phyloP scores from a whole-genome alignment of 192 early-diverging fungal species.

The Jimgerdemannia flammicorona region DNA sequence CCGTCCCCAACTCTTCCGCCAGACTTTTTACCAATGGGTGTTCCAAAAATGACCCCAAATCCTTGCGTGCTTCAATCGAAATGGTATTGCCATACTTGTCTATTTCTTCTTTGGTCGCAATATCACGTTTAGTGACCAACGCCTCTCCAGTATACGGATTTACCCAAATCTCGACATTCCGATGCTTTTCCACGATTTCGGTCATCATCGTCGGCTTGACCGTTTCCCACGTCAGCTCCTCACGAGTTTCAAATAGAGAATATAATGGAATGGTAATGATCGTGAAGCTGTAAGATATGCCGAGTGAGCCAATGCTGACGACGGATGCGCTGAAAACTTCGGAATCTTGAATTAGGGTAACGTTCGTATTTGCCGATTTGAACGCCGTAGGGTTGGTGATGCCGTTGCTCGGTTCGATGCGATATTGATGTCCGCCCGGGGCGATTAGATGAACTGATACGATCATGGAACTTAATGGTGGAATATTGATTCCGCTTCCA shows the following conservation, averaged over 20 bases:
- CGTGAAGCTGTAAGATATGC: neutral
- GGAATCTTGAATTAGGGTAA: neutral
- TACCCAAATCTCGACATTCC: neutral
- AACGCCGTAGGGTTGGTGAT: neutral
- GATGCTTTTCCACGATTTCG: neutral
- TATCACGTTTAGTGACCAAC: too few relatives aligned
- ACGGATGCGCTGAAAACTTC: neutral
- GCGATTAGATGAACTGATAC: neutral
- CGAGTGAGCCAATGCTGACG: neutral
- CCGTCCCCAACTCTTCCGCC: too few relatives aligned
- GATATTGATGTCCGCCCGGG: neutral
- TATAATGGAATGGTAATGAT: neutral
- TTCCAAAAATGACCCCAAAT: too few relatives aligned
- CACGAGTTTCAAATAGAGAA: neutral
- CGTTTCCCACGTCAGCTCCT: neutral
- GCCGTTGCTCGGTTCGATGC: neutral
- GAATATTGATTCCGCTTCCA: neutral
- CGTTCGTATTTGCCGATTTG: neutral
- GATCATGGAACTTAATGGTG: neutral
- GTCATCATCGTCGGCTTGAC: neutral
- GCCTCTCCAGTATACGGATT: neutral
- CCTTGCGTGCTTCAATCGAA: too few relatives aligned
- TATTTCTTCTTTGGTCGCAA: too few relatives aligned
- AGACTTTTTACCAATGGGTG: too few relatives aligned
- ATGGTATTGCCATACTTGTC: too few relatives aligned